Base-by-base conservation (phyloP, 83 land plant species). In the Thuja plicata region DNA sequence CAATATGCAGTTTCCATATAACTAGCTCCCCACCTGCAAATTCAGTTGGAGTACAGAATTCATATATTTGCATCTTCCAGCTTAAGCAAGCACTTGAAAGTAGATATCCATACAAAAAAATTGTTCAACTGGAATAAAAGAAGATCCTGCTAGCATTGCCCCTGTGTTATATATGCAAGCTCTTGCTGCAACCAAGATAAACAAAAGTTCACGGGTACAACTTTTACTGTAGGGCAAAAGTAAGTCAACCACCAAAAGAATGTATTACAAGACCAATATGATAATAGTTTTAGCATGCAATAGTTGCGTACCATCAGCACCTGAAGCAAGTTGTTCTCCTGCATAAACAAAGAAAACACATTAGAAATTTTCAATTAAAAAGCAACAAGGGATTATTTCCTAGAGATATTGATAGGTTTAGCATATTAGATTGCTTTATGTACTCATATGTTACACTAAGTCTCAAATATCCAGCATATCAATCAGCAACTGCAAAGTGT, bases 321-420 rank as follows among this genome's bases (percentile, higher is more conserved):
- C 99, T 45, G 99, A 98, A 57, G 98, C 99, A 80, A 98, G 99
- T 37, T 89, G 93, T 86, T 98, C 96, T 88, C 99, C 99, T 98
- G 99, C 92, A 92, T 15, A 60, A 87, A 76, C 34, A 82, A 37
- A 87, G 45, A 21, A 50, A 70, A 86, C 34, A 48, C 50, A 50
- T 79, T 3, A 30, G 84, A 34, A 62, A 41, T 37, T 30, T 6
- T 46, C 5, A 81, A 50, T 24, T 32, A 16, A 40, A 88, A 43
- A 54, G 35, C 17, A 84, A 52, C 19, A 55, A 89, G 45, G 37
- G 41, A 66, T 12, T n/a, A 60, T 24, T 57, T 46, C 30, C n/a
- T 21, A 27, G 32, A 57, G 41, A 66, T 2, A 38, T 66, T 40
- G 35, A 38, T 87, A 87, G 7, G 66, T 60, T 52, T 11, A 17